Evolutionary conservation across 108 stramenopile species (phyloP).

Genomic region (Conticribra weissflogii): DNA sequence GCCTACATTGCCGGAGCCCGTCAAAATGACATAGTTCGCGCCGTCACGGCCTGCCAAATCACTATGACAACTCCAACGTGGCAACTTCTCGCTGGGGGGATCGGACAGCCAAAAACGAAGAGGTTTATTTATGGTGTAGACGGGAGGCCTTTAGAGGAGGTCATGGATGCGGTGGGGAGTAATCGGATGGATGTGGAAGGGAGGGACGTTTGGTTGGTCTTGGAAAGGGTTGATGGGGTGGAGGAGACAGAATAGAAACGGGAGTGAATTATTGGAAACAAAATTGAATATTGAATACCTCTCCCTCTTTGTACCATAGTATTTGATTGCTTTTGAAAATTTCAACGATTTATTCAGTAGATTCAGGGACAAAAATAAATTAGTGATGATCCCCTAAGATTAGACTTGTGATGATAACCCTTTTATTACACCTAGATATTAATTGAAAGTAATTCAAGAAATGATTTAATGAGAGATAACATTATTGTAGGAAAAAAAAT

Average conservation of each 20-base stretch:
- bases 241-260: background rate
- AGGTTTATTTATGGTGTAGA: constrained; percentile 76
- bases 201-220: constrained; percentile 68
- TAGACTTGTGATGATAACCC: too few species aligned
- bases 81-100: constrained; percentile 83
- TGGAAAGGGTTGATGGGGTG: constrained; percentile 57
- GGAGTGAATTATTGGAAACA: background rate
- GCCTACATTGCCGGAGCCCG: constrained; percentile 58
- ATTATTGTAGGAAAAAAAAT: too few species aligned
- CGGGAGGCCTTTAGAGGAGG: constrained; percentile 69
- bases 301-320: too few species aligned
- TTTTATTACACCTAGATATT: too few species aligned
- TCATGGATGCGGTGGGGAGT: constrained; percentile 69
- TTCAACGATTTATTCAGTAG: too few species aligned
- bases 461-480: too few species aligned
- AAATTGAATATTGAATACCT: too few species aligned
- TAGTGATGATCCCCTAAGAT: too few species aligned
- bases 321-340: too few species aligned
- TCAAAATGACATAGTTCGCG: constrained; percentile 72
- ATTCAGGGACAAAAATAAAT: too few species aligned
- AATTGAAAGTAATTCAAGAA: too few species aligned
- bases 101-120: constrained; percentile 75
- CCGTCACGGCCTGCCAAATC: constrained; percentile 70
- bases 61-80: constrained; percentile 81
- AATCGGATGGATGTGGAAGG: constrained; percentile 78